Evolutionary conservation across 1,284 basidiomycete species (phyloP), one percentile per base, ranked within the genome.

Genomic region (Leccinum solheimii): DNA sequence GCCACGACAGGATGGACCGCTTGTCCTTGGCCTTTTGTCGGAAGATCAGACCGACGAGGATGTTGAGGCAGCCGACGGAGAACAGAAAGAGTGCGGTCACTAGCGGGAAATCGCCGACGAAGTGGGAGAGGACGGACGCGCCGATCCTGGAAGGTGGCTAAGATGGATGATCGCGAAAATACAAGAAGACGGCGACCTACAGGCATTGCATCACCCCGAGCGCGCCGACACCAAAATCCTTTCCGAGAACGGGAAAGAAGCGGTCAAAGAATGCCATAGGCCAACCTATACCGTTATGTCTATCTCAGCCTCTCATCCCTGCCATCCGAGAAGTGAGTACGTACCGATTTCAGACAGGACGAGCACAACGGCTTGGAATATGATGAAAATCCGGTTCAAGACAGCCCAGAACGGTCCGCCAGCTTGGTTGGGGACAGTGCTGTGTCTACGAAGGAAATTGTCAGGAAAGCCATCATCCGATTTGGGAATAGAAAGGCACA

Each of bases 371-470:
- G 84, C 81, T 73, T 94, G 90, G 75, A 87, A 85, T 64, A 93
- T 81, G 78, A 95, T 91, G 69, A 95, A 83, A 43, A 95, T 76
- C 21, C 92, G 82, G 72, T 92, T 90, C 58, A 95, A 79, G 55
- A 95, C 86, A 1, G 91, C 88, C 90, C 92, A 95, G 76, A 95
- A 94, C 1, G 85, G 85, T 16, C 94, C 93, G 3, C 90, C 93
- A 53, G 91, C 80, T 75, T 96, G 92, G 70, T 93, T 91, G 0
- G 93, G 92, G 4, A 95, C 90, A 2, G 91, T 90, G 72, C 86
- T 90, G 62, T 81, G 79, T 61, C 89, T 91, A 64, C 5, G 64
- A 7, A 65, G 10, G 56, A 55, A 7, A 10, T 50, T 50, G 43
- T 62, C 59, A 62, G 60, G 26, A 57, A 23, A 38, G 14, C 8